Base-by-base conservation (phyloP, 768 basidiomycete species). In the Leccinum rimulosum region DNA sequence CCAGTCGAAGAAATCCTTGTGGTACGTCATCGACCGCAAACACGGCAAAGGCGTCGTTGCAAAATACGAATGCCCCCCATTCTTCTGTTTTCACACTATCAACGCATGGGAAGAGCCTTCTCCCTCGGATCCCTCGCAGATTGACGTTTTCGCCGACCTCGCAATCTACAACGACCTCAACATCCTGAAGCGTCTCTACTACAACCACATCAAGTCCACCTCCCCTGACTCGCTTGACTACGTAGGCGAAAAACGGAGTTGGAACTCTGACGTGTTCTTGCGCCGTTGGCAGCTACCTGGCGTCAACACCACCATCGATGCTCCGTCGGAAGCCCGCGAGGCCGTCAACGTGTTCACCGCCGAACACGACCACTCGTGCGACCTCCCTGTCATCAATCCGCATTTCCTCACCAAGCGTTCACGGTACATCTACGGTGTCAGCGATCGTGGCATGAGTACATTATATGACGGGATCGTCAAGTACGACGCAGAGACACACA, bases 71-170 rank as follows among this genome's bases (percentile, higher is more conserved):
- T 71, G 66, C 48, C 67, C 70, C 50, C 69, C 76, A 0, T 78
- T 77, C 66, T 78, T 77, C 63, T 70, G 66, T 56, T 78, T 78
- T 66, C 77, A 78, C 56, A 60, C 66, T 28, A 15, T 77, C 59
- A 78, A 78, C n/a, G 73, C 77, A 1, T 79, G 73, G 71, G 77
- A 78, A 43, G 64, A 61, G 8, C 55, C 60, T 7, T 66, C 62
- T 19, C 50, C 64, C 10, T 61, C 64, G 1, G 67, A 73, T 48
- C 57, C 67, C 22, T 60, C 61, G 4, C 69, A 70, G 31, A 64
- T 67, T 35, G 73, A 74, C 59, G 65, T 77, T 51, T 22, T 75
- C 36, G 70, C 77, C 19, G 75, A 78, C 61, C 64, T 79, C 36
- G 66, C 74, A 3, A 64, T 69, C 10, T 78, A 76, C 63, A 56